Evolutionary conservation across 768 basidiomycete genomes (phyloP).

Genomic region (Suillus subalutaceus): DNA sequence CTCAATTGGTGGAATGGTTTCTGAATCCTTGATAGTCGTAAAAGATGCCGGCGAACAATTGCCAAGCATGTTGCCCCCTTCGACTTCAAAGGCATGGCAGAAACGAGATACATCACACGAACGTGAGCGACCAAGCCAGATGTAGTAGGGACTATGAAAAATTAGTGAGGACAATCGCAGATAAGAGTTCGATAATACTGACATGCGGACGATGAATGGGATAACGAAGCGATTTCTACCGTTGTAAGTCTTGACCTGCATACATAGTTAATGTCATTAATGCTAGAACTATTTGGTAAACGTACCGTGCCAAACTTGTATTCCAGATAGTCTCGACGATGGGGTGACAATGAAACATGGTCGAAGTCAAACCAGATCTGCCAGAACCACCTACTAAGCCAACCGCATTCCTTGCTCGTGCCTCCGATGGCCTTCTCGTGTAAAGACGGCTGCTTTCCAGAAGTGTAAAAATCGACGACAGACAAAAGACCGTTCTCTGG

Average conservation of each 20-base stretch:
- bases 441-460: constrained; percentile 53
- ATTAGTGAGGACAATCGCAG: constrained; percentile 1
- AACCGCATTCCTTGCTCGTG: constrained; percentile 59
- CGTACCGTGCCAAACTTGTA: constrained; percentile 75
- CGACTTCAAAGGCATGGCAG: constrained; percentile 62
- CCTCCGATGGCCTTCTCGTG: constrained; percentile 68
- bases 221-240: constrained; percentile 71
- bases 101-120: constrained; percentile 57
- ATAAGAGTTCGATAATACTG: constrained; percentile 24
- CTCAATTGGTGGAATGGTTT: constrained; percentile 43
- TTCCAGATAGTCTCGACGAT: constrained; percentile 72
- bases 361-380: constrained; percentile 70
- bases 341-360: constrained; percentile 55
- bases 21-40: constrained; percentile 37
- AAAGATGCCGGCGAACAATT: constrained; percentile 47
- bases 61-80: constrained; percentile 61
- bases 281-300: constrained; percentile 11
- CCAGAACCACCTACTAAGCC: constrained; percentile 79
- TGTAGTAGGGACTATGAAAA: constrained; percentile 60
- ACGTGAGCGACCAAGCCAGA: constrained; percentile 74
- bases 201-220: constrained; percentile 70
- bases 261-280: not conserved
- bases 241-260: constrained; percentile 65
- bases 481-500: constrained; percentile 60
- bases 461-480: constrained; percentile 78